A percentile compares a stretch with the other conserved stretches of the same genome.
Conservation (phyloP, 257 asterid species). For the Solanum bukasovii region DNA sequence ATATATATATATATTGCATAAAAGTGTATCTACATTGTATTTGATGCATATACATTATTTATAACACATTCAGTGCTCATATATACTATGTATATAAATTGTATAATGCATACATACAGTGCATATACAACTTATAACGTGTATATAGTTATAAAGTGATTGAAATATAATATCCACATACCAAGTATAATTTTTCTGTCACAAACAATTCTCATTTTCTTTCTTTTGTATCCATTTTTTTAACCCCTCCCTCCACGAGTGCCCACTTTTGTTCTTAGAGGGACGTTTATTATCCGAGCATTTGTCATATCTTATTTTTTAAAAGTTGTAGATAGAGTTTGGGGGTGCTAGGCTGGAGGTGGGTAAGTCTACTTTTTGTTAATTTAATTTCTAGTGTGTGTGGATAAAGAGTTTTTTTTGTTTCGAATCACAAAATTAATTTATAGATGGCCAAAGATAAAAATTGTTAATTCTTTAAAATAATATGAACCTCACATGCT, state of each 20-base stretch:
- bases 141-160: too few relatives aligned
- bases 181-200: background rate
- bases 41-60: background rate
- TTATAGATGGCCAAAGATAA: too few relatives aligned
- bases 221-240: background rate
- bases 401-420: too few relatives aligned
- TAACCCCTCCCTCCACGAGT: background rate
- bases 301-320: too few relatives aligned
- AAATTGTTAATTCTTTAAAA: too few relatives aligned
- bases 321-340: background rate
- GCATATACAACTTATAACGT: background rate
- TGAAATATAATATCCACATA: background rate
- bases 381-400: background rate
- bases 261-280: too few relatives aligned
- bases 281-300: too few relatives aligned
- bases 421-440: too few relatives aligned
- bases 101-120: background rate
- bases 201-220: background rate
- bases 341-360: background rate
- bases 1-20: too few relatives aligned
- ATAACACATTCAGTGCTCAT: background rate
- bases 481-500: background rate
- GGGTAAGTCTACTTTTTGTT: background rate
- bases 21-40: background rate
- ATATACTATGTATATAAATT: too few relatives aligned